phyloP scores from a whole-genome alignment of 495 filamentous ascomycete species.

The Collariella sp. region DNA sequence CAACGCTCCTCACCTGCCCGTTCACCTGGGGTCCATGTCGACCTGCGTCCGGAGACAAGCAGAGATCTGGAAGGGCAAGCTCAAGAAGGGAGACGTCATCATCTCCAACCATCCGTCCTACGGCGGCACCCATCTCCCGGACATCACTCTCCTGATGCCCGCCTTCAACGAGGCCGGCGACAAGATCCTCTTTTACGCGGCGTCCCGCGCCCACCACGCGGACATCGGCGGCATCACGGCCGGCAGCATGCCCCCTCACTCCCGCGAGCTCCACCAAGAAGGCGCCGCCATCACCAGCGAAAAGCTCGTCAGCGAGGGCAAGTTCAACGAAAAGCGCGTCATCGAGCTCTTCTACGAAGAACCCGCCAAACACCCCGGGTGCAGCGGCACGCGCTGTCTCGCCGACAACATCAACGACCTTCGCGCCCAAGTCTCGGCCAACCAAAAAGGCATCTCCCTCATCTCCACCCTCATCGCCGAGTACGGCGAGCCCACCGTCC shows the following conservation, averaged over 20 bases:
- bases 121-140: slow-evolving; percentile 72
- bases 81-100: slow-evolving; percentile 86
- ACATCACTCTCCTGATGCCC: slow-evolving; percentile 91
- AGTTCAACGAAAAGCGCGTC: slow-evolving; percentile 82
- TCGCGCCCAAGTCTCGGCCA: slow-evolving; percentile 91
- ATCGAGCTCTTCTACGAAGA: slow-evolving; percentile 74
- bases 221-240: slow-evolving; percentile 96
- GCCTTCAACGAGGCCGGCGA: slow-evolving; percentile 70
- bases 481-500: slow-evolving; percentile 82
- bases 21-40: slow-evolving; percentile 87
- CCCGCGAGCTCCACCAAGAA: slow-evolving; percentile 87
- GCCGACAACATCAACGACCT: slow-evolving; percentile 94
- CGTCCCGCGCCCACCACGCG: slow-evolving; percentile 89
- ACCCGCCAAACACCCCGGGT: slow-evolving; percentile 77
- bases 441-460: slow-evolving; percentile 89
- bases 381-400: slow-evolving; percentile 81
- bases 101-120: slow-evolving; percentile 95
- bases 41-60: slow-evolving; percentile 92
- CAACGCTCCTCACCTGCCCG: slow-evolving; percentile 89
- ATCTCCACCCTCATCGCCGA: slow-evolving; percentile 79
- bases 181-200: slow-evolving; percentile 93
- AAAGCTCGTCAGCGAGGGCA: slow-evolving; percentile 83
- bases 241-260: slow-evolving; percentile 94
- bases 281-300: slow-evolving; percentile 90
- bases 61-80: slow-evolving; percentile 81